Evolutionary conservation across 768 basidiomycete species (phyloP).

Genomic region (Mrakia blollopis): DNA sequence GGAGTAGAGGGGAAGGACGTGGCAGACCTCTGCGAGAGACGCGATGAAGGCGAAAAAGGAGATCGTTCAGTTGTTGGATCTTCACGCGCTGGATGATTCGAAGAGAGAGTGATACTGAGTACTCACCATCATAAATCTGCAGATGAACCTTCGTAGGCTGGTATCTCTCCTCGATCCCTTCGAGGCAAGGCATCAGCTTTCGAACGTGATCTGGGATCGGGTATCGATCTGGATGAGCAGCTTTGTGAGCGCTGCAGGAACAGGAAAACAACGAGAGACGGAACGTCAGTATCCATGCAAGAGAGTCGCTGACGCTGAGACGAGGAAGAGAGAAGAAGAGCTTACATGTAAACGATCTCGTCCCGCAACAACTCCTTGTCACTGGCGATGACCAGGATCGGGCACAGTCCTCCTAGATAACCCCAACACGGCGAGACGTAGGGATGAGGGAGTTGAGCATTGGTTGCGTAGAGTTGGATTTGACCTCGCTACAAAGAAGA

Average conservation of each 20-base stretch:
- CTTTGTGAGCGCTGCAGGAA: constrained; percentile 65
- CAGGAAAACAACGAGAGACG: background rate
- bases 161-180: constrained; percentile 44
- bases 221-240: constrained; percentile 72
- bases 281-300: no score
- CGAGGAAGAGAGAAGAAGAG: background rate
- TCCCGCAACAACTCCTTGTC: constrained; percentile 33
- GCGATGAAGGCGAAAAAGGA: background rate
- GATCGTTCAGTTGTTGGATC: background rate
- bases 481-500: constrained; percentile 23
- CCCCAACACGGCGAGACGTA: constrained; percentile 69
- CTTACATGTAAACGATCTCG: constrained; percentile 31
- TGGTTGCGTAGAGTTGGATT: constrained; percentile 32
- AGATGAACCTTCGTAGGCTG: constrained; percentile 74
- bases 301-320: no score
- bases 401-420: constrained; percentile 86
- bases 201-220: constrained; percentile 58
- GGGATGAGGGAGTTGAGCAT: constrained; percentile 56
- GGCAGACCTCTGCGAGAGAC: constrained; percentile 29
- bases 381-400: constrained; percentile 56
- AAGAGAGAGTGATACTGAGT: background rate
- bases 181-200: constrained; percentile 41
- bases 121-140: constrained; percentile 79
- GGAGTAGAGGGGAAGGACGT: constrained; percentile 31
- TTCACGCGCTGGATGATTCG: background rate